Base-by-base conservation (phyloP, 1,284 basidiomycete genomes). In the Trichosporon faecale region DNA sequence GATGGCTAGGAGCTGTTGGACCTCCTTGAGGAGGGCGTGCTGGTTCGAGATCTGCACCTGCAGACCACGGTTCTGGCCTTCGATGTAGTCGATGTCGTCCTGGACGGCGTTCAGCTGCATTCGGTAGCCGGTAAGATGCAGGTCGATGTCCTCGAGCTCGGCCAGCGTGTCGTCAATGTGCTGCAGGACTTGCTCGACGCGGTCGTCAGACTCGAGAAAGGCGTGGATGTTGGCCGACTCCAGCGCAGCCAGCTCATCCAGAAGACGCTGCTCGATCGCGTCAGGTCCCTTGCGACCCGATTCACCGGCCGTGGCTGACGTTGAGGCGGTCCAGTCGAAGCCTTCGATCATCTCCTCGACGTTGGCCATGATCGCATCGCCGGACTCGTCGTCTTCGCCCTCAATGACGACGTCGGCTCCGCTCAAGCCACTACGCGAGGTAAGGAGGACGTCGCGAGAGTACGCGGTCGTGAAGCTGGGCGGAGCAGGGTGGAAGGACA, bases 271-370 rank as follows among this genome's bases (percentile, higher is more conserved):
- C 81, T 96, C 93, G 72, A 96, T 94, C 71, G 94, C 87, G 79
- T 95, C 94, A 5, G 91, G 89, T n/a, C 91, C 91, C 75, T 87
- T 81, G 72, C 78, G 79, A 35, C 70, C 67, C 2, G 70, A 70
- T 8, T 63, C 74, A 2, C 66, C 52, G 11, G 33, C 49, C 31
- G 49, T 60, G 12, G 74, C 70, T 61, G 57, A 61, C 8, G 76
- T 75, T 14, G 71, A 74, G 0, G 67, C 91, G 0, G 91, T 89
- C 94, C 94, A 98, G 81, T 99, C 96, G 79, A 98, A 96, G 0
- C 95, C 95, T 78, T 99, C 96, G 11, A 99, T 87, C 93, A 99
- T 95, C 80, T 99, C 97, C 80, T 99, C 97, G 3, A 99, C 93
- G 80, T 90, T 95, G 9, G 90, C 86, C 82, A 97, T 87, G 5